These are phyloP conservation scores for Acorus calamus DNA, from an alignment of 106 monocot species.

Conservation along the genomic window DNA sequence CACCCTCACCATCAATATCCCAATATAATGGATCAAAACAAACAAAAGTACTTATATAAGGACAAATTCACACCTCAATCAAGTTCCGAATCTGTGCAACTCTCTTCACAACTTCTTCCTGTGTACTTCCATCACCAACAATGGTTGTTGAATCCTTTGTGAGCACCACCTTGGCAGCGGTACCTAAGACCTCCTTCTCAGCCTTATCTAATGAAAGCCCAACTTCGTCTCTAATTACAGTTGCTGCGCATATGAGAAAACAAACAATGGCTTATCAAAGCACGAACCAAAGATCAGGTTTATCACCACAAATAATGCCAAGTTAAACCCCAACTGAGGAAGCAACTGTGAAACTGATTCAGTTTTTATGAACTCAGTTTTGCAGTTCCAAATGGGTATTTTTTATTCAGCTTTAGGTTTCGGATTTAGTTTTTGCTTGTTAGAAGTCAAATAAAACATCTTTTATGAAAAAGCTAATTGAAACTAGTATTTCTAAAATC, in stretches of 20 bases:
- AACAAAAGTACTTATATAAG: not conserved
- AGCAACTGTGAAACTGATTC: no score
- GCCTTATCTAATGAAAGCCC: conserved; percentile 61
- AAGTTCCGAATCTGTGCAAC: conserved; percentile 55
- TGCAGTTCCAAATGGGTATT: no score
- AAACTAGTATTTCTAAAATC: no score
- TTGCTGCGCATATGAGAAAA: conserved; percentile 26
- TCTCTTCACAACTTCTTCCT: conserved; percentile 57
- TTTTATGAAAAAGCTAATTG: no score
- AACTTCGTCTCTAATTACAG: conserved; percentile 70
- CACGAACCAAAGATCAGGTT: not conserved
- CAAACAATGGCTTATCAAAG: not conserved
- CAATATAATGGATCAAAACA: not conserved
- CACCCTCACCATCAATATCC: not conserved
- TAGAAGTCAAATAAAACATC: no score
- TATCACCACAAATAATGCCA: not conserved
- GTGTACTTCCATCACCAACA: conserved; percentile 65
- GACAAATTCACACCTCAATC: conserved; percentile 37
- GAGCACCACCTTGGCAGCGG: conserved; percentile 60
- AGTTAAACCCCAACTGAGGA: no score
- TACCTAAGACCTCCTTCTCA: conserved; percentile 54
- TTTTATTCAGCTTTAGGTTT: no score
- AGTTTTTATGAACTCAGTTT: no score
- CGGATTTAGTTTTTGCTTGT: no score
- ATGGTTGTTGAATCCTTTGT: conserved; percentile 62